Percentiles rank a stretch among this genome's conserved stretches.
Conservation (phyloP, 2,329 filamentous ascomycete genomes). For the Monilinia fructigena region DNA sequence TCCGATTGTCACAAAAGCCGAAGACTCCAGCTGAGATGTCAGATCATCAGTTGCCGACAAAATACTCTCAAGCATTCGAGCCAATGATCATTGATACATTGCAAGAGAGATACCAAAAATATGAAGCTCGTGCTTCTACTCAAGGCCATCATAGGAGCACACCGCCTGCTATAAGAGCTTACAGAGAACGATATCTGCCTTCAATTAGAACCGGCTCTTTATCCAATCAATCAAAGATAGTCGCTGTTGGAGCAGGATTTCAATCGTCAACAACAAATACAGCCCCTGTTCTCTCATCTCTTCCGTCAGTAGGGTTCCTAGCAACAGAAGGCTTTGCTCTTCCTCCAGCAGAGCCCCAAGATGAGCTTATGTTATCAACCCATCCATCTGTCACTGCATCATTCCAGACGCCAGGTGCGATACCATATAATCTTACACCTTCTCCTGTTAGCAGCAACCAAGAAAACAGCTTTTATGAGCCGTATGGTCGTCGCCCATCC, state of each 20-base stretch:
- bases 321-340: background rate
- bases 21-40: background rate
- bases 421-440: conserved; percentile 11
- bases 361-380: background rate
- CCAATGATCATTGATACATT: background rate
- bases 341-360: background rate
- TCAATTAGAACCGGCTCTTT: background rate
- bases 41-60: background rate
- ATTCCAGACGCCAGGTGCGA: conserved; percentile 8
- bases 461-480: background rate
- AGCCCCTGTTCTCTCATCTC: background rate
- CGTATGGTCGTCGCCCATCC: background rate
- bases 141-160: background rate
- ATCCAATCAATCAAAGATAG: background rate
- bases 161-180: conserved; percentile 3
- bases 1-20: background rate
- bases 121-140: background rate
- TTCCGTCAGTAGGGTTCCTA: background rate
- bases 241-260: background rate
- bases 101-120: background rate
- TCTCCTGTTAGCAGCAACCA: background rate
- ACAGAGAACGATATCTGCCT: conserved; percentile 12
- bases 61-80: background rate
- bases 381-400: background rate
- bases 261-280: background rate